A percentile compares a stretch with the other conserved stretches of the same genome.
Evolutionary conservation across 2,329 filamentous ascomycete species (phyloP).

Genomic region (Incumbomyces lentus): DNA sequence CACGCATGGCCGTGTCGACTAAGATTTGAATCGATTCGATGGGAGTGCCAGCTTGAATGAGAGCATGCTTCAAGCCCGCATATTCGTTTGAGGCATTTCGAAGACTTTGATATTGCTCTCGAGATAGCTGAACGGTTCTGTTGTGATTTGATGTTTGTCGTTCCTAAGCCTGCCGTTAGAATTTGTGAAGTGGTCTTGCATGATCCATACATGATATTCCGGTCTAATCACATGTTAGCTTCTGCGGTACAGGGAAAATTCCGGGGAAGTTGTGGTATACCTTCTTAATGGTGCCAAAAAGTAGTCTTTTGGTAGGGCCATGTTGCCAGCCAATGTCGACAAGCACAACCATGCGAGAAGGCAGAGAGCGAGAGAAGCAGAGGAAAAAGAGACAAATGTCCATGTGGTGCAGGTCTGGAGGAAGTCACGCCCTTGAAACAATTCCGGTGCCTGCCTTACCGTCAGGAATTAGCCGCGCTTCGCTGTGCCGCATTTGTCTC

Average conservation of each 20-base stretch:
- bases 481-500: not conserved
- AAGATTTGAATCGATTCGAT: constrained; percentile 11
- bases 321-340: not conserved
- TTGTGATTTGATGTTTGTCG: not conserved
- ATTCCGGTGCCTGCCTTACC: not conserved
- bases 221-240: not conserved
- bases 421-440: not conserved
- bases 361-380: not conserved
- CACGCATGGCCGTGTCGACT: not conserved
- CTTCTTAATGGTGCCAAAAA: constrained; percentile 3
- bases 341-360: not conserved
- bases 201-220: not conserved
- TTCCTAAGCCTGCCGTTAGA: not conserved
- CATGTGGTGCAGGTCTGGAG: not conserved
- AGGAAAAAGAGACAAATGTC: not conserved
- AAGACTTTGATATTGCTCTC: constrained; percentile 3
- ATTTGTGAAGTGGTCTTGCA: not conserved
- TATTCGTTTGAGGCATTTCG: constrained; percentile 4
- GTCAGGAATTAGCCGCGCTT: not conserved
- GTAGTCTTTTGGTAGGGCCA: not conserved
- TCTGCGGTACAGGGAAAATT: not conserved
- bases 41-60: constrained; percentile 9
- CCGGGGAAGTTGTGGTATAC: not conserved
- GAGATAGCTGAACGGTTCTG: not conserved
- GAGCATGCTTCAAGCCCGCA: constrained; percentile 10